These are phyloP conservation scores for Pseudogymnoascus pannorum DNA, from an alignment of 2,329 filamentous ascomycete species.

Conservation along the genomic window DNA sequence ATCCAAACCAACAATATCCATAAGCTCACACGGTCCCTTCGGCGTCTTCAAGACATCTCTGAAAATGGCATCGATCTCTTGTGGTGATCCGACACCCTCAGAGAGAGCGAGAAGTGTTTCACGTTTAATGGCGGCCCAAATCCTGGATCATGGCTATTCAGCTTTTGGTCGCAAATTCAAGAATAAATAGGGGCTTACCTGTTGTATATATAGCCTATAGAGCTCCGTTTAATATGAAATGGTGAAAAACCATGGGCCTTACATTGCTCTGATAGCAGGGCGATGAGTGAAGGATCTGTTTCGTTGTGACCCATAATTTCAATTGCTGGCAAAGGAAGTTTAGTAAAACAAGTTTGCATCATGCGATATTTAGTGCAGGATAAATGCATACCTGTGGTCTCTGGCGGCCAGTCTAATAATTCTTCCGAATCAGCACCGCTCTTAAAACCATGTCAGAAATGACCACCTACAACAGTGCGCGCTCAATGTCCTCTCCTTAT, in stretches of 20 bases:
- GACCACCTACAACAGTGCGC: conserved; percentile 35
- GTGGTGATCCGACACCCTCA: conserved; percentile 30
- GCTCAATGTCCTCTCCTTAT: conserved; percentile 33
- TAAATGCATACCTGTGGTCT: conserved; percentile 19
- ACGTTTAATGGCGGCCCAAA: conserved; percentile 36
- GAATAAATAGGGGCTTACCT: conserved; percentile 20
- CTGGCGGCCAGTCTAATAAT: conserved; percentile 32
- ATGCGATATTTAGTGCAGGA: not conserved
- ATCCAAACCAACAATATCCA: conserved; percentile 34
- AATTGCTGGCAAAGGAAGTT: conserved; percentile 20
- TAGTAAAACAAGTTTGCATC: not conserved
- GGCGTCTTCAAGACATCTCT: conserved; percentile 32
- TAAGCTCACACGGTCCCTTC: conserved; percentile 32
- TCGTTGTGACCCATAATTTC: conserved; percentile 32
- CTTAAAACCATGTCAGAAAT: not conserved
- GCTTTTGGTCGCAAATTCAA: not conserved
- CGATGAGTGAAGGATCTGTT: conserved; percentile 27
- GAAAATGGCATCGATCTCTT: conserved; percentile 34
- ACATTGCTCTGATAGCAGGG: conserved; percentile 26
- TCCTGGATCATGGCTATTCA: conserved; percentile 17
- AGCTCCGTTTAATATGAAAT: conserved; percentile 31
- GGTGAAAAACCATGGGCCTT: conserved; percentile 31
- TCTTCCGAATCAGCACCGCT: not conserved
- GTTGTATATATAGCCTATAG: conserved; percentile 35
- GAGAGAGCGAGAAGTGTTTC: conserved; percentile 30